Percentiles rank a stretch among this genome's conserved stretches.
phyloP scores from a whole-genome alignment of 805 yeast genomes.

The Priceomyces castillae region DNA sequence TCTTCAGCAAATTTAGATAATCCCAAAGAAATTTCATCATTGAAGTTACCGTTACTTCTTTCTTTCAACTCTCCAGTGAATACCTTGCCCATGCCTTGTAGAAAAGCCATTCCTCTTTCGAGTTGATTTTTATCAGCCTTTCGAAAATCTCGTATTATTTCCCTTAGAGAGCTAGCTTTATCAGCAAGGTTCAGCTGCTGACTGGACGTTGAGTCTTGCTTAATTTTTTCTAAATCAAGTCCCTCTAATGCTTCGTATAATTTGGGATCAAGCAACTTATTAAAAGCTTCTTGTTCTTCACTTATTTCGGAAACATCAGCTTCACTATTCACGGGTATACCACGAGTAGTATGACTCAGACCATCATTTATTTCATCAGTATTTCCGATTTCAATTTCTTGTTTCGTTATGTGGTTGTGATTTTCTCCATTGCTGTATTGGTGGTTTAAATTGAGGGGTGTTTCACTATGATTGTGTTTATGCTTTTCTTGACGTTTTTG shows the following conservation, averaged over 20 bases:
- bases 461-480: constrained; percentile 7
- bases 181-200: constrained; percentile 21
- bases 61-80: constrained; percentile 11
- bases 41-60: constrained; percentile 11
- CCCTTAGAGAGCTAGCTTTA: constrained; percentile 25
- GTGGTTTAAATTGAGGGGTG: constrained; percentile 1
- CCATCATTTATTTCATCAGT: background rate
- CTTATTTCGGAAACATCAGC: background rate
- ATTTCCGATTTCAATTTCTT: background rate
- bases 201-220: constrained; percentile 13
- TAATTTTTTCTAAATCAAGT: constrained; percentile 22
- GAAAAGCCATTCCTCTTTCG: constrained; percentile 23
- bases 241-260: constrained; percentile 26
- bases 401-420: background rate
- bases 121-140: constrained; percentile 25
- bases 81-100: constrained; percentile 23
- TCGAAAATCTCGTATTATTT: constrained; percentile 23
- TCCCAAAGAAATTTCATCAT: constrained; percentile 22
- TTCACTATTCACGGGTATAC: background rate
- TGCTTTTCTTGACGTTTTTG: constrained; percentile 23
- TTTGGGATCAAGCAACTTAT: constrained; percentile 26
- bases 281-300: constrained; percentile 16
- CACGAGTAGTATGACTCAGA: background rate
- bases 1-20: constrained; percentile 65
- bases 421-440: constrained; percentile 4